A percentile compares a stretch with the other conserved stretches of the same genome.
phyloP scores from a whole-genome alignment of 2,329 filamentous ascomycete genomes.

The Penicillium italicum region DNA sequence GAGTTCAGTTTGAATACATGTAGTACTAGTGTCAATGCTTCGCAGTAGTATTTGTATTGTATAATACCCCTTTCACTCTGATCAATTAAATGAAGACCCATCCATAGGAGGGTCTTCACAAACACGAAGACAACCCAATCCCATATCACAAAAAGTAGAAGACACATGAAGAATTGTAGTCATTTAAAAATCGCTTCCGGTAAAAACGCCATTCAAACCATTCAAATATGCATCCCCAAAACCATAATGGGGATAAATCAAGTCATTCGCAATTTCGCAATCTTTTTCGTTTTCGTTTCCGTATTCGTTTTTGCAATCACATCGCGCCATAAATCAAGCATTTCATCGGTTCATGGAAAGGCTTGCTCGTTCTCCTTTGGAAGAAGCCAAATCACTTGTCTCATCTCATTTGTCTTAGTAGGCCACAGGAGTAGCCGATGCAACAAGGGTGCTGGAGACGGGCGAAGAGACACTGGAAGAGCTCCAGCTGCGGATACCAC shows the following conservation, averaged over 20 bases:
- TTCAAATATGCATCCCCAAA: conserved; percentile 2
- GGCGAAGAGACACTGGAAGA: conserved; percentile 13
- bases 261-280: conserved; percentile 1
- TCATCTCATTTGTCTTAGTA: conserved; percentile 9
- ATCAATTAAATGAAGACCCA: too few species aligned
- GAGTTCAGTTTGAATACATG: too few species aligned
- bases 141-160: conserved; percentile 11
- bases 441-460: conserved; percentile 10
- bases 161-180: conserved; percentile 8
- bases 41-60: too few species aligned
- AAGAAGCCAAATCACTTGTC: neutral
- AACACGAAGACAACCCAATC: conserved; percentile 5
- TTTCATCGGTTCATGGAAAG: conserved; percentile 7
- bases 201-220: conserved; percentile 9
- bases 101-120: too few species aligned
- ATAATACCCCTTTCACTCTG: too few species aligned
- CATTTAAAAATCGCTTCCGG: neutral
- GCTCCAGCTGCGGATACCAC: neutral
- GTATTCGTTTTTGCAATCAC: conserved; percentile 10
- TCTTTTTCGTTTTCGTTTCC: neutral
- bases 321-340: conserved; percentile 5
- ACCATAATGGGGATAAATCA: neutral
- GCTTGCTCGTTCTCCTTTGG: neutral
- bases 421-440: conserved; percentile 10
- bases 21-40: too few species aligned